phyloP scores from a whole-genome alignment of 768 basidiomycete species.

The Auriscalpium vulgare region DNA sequence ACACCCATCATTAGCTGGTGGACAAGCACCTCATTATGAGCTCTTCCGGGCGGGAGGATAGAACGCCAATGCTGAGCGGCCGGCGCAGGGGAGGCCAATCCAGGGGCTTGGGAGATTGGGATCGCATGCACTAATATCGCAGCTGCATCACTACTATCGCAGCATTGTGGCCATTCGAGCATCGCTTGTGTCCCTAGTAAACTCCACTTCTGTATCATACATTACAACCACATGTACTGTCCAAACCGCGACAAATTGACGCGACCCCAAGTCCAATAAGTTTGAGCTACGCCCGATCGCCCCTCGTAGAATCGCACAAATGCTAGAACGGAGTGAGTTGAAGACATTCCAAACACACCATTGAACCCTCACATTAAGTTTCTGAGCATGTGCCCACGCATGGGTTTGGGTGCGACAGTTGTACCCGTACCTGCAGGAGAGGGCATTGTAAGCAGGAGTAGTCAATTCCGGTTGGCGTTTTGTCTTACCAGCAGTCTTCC shows the following conservation, averaged over 20 bases:
- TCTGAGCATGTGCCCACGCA: background rate
- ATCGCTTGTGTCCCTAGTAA: background rate
- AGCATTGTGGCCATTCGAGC: background rate
- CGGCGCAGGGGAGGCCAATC: slow-evolving; percentile 11
- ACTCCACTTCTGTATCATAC: background rate
- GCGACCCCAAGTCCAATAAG: background rate
- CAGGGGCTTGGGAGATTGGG: slow-evolving; percentile 16
- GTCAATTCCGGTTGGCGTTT: background rate
- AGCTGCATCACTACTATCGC: background rate
- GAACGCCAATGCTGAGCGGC: slow-evolving; percentile 25
- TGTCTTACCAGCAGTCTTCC: background rate
- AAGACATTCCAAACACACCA: no score
- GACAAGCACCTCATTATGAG: slow-evolving; percentile 67
- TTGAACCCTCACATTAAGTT: background rate
- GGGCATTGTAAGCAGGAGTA: background rate
- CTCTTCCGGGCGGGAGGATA: slow-evolving; percentile 49
- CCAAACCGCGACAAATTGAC: background rate
- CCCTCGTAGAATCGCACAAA: background rate
- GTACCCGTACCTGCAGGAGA: background rate
- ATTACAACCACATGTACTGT: background rate
- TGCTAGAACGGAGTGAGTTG: background rate
- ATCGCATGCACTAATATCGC: slow-evolving; percentile 8
- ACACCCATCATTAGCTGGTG: slow-evolving; percentile 46
- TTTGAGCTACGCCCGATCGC: background rate
- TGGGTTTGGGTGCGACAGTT: background rate